Evolutionary conservation across 768 basidiomycete genomes (phyloP).

Genomic region (Mycena leptocephala): DNA sequence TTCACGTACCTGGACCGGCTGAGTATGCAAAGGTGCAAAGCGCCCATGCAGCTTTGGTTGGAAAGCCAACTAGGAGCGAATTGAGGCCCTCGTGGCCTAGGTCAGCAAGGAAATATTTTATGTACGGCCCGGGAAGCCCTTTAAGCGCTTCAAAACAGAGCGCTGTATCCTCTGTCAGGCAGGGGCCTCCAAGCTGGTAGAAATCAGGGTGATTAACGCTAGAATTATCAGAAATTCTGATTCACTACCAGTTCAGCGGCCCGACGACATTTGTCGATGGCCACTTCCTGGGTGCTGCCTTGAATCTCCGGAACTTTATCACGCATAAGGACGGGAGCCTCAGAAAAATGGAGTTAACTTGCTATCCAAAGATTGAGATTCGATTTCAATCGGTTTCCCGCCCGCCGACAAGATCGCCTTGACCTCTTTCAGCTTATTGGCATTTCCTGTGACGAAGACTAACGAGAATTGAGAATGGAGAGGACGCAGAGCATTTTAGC

Average conservation of each 20-base stretch:
- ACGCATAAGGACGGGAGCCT: slow-evolving; percentile 6
- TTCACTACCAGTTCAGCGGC: slow-evolving; percentile 85
- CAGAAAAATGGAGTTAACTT: slow-evolving; percentile 46
- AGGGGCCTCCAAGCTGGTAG: slow-evolving; percentile 63
- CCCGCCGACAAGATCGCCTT: slow-evolving; percentile 83
- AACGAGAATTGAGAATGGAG: background rate
- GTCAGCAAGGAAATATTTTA: slow-evolving; percentile 91
- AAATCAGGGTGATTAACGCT: background rate
- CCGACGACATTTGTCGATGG: slow-evolving; percentile 86
- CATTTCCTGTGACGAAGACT: slow-evolving; percentile 97
- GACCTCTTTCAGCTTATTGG: slow-evolving; percentile 93
- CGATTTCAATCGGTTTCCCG: slow-evolving; percentile 79
- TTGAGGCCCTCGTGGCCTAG: slow-evolving; percentile 95
- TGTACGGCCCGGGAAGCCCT: slow-evolving; percentile 96
- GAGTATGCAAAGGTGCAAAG: slow-evolving; percentile 98
- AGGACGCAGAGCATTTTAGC: slow-evolving; percentile 28
- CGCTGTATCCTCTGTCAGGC: slow-evolving; percentile 94
- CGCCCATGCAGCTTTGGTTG: slow-evolving; percentile 86
- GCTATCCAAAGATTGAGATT: slow-evolving; percentile 88
- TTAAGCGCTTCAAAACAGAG: slow-evolving; percentile 91
- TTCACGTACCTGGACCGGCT: slow-evolving; percentile 74
- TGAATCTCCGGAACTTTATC: slow-evolving; percentile 92
- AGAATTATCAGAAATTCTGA: background rate
- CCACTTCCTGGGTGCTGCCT: slow-evolving; percentile 93
- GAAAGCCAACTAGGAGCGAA: slow-evolving; percentile 83